phyloP scores from a whole-genome alignment of 306 rosid species.

The Gynostemma pentaphyllum region DNA sequence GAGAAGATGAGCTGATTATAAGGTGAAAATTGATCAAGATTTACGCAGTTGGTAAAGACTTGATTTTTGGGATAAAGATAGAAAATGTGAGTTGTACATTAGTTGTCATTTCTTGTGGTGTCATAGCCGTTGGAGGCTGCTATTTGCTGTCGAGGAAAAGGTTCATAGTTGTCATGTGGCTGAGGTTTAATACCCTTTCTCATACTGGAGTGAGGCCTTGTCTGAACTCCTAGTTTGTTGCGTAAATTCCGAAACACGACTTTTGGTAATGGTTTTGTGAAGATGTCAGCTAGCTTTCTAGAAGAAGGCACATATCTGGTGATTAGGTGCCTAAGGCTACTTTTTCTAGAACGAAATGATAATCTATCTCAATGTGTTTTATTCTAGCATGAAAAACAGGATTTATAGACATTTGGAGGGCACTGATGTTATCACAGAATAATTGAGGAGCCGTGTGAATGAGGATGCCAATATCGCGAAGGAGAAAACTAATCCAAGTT shows the following conservation, averaged over 20 bases:
- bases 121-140: no score
- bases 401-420: neutral
- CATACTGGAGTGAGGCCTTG: neutral
- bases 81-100: no score
- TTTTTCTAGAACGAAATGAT: neutral
- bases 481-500: neutral
- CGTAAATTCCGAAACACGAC: neutral
- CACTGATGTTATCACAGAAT: neutral
- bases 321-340: neutral
- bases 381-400: neutral
- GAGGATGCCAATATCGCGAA: neutral
- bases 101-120: no score
- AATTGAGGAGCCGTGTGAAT: neutral
- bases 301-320: neutral
- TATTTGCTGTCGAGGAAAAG: no score
- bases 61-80: no score
- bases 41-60: no score
- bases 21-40: no score
- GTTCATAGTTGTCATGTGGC: no score
- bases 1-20: no score
- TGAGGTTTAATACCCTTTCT: neutral
- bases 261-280: neutral
- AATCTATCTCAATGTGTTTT: neutral
- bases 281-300: neutral
- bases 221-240: neutral